A percentile compares a stretch with the other conserved stretches of the same genome.
Conservation (phyloP, 306 rosid species). For the Chamaecrista fasciculata region DNA sequence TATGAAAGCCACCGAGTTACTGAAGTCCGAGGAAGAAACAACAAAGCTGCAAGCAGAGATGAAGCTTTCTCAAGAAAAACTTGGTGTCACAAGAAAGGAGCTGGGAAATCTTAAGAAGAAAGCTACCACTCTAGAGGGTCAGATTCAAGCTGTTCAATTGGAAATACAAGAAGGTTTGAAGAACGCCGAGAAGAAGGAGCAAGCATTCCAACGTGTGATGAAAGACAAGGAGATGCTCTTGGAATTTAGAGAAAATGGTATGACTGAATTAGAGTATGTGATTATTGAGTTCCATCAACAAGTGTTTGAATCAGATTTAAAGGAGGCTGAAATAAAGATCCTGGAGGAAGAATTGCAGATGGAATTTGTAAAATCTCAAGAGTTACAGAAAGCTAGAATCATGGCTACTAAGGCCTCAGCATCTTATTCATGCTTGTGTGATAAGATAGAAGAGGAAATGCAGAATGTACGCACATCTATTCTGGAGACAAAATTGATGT, state of each 20-base stretch:
- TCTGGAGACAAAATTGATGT: slow-evolving; percentile 58
- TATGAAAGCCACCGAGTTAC: slow-evolving; percentile 43
- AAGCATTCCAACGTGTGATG: slow-evolving; percentile 36
- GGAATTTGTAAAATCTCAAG: slow-evolving; percentile 41
- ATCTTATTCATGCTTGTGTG: slow-evolving; percentile 39
- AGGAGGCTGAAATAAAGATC: slow-evolving; percentile 44
- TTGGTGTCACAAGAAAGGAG: slow-evolving; percentile 39
- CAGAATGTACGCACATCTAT: slow-evolving; percentile 46
- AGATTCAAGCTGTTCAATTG: slow-evolving; percentile 31
- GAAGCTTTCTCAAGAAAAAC: slow-evolving; percentile 40
- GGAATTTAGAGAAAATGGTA: slow-evolving; percentile 40
- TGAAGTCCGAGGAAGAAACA: slow-evolving; percentile 50
- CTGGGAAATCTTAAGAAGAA: slow-evolving; percentile 42
- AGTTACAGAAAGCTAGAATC: slow-evolving; percentile 43
- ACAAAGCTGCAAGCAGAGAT: slow-evolving; percentile 41
- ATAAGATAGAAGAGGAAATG: slow-evolving; percentile 57
- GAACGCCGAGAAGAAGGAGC: slow-evolving; percentile 32
- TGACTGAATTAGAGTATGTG: slow-evolving; percentile 35
- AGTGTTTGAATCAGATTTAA: slow-evolving; percentile 43
- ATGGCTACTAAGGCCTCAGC: slow-evolving; percentile 42
- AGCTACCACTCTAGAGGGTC: slow-evolving; percentile 27
- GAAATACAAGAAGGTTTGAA: slow-evolving; percentile 37
- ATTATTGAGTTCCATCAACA: slow-evolving; percentile 40
- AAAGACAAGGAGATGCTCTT: slow-evolving; percentile 45
- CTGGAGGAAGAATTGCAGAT: slow-evolving; percentile 64